Evolutionary conservation across 1,284 basidiomycete genomes (phyloP), one percentile per base, ranked within the genome.

Genomic region (Calocybe gambosa): DNA sequence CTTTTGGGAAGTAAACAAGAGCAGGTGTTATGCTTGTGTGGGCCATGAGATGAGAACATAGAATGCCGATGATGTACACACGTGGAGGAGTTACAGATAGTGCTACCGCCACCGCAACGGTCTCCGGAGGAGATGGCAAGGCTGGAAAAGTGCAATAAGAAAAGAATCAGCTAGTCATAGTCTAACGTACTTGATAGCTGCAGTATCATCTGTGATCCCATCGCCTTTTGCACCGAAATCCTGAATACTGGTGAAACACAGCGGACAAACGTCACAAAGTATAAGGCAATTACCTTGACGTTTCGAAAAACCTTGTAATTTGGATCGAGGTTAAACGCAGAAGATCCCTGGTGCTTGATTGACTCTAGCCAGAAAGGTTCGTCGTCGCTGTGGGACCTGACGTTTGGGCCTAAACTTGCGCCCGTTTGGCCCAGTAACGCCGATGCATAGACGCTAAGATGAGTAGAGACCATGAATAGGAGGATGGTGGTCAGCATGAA

Each of bases 291-390:
- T 50, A 66, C 67, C 64, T 80, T 83, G 47, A 88, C 85, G 55
- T 87, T 86, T 34, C 85, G 71, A 61, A 85, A 89, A 28, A 90
- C 85, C 49, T 77, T 67, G 58, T 90, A 91, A 1, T 63, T 56
- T 0, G 80, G 69, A 55, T 78, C 65, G 0, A 71, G 43, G 53
- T 81, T 80, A 62, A 75, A 82, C 1, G 85, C 75, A 1, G 82
- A 67, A 15, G 62, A 71, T 18, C 85, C 85, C 58, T 80, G 82
- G 55, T 86, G 83, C 39, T 71, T 73, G 52, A 87, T 85, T 42
- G 60, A 74, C 54, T 86, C 68, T 56, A 85, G 61, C 85, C 85
- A 89, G 60, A 77, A 88, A 5, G 84, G 78, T 29, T 80, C 79
- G n/a, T 16, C 31, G 31, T 13, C n/a, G 15, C 31, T 34, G n/a